phyloP scores from a whole-genome alignment of 164 flowering plant species.

The Liriodendron chinense region DNA sequence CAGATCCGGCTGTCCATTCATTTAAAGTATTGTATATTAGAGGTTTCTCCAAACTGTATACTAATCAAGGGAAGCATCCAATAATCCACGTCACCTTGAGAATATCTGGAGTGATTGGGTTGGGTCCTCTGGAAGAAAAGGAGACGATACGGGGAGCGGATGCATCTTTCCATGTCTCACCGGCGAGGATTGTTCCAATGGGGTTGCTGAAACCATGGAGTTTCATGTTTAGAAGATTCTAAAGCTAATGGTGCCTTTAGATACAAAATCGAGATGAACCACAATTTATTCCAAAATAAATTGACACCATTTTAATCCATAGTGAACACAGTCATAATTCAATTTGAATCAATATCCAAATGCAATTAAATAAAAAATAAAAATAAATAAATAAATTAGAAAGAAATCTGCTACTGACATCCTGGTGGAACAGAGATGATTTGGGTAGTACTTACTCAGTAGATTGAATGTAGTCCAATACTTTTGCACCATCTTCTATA shows the following conservation, averaged over 20 bases:
- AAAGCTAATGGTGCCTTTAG: not conserved
- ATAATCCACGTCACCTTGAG: constrained; percentile 25
- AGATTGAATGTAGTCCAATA: constrained; percentile 35
- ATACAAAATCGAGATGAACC: not conserved
- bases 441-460: constrained; percentile 21
- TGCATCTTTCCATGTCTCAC: constrained; percentile 24
- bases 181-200: constrained; percentile 27
- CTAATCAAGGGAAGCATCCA: not conserved
- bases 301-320: not conserved
- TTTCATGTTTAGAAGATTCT: not conserved
- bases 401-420: not conserved
- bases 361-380: too few species aligned
- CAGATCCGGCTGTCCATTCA: constrained; percentile 32
- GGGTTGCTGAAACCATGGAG: constrained; percentile 23
- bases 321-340: not conserved
- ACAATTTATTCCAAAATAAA: too few species aligned
- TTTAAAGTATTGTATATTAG: not conserved
- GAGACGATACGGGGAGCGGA: constrained; percentile 31
- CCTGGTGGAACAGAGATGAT: not conserved
- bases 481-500: constrained; percentile 22
- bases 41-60: not conserved
- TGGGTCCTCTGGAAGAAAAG: constrained; percentile 44
- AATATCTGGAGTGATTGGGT: constrained; percentile 30
- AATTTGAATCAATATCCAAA: not conserved
- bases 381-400: not conserved